Evolutionary conservation across 108 stramenopile species (phyloP), one percentile per base, ranked within the genome.

Genomic region (Fistulifera pelliculosa): DNA sequence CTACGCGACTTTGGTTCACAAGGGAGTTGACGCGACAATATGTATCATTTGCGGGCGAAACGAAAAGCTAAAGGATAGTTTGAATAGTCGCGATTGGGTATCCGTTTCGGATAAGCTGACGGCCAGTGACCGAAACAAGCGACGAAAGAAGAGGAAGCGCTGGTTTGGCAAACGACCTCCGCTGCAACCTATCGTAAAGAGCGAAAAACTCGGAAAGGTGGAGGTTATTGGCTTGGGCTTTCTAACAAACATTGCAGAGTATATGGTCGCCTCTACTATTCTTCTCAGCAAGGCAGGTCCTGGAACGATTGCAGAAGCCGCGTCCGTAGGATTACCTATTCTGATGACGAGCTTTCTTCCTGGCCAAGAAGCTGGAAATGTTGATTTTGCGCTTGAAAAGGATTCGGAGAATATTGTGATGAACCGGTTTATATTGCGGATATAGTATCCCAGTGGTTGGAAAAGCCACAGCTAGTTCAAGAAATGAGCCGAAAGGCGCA

Each of bases 301-400:
- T n/a, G 97, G 97, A 19, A 98, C 94, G 7, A 98, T 98, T 41
- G 97, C 97, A 14, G 97, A 98, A 69, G 95, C 97, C 17, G 90
- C 90, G 3, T 66, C 88, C 13, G 64, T 94, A 19, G 93, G 94
- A 1, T 55, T 98, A 2, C 96, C 96, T 2, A 52, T 95, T 18
- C 84, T 98, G 85, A 75, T 98, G 27, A 93, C 93, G 54, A 76
- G 76, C 58, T 94, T 73, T 63, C 52, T 90, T 24, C 89, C 89
- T 1, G 89, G 89, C 0, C 89, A 90, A 68, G 89, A 90, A 67
- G 89, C 81, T 15, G 89, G 89, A 0, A 90, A 90, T 58, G 83
- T 90, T 22, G 89, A 86, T 57, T 77, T 84, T 43, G 89, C 86
- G 0, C 44, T 84, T 26, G 83, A 86, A 65, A 63, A 16, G 77